Evolutionary conservation across 805 yeast genomes (phyloP), one percentile per base, ranked within the genome.

Genomic region (Pichia nakasei): DNA sequence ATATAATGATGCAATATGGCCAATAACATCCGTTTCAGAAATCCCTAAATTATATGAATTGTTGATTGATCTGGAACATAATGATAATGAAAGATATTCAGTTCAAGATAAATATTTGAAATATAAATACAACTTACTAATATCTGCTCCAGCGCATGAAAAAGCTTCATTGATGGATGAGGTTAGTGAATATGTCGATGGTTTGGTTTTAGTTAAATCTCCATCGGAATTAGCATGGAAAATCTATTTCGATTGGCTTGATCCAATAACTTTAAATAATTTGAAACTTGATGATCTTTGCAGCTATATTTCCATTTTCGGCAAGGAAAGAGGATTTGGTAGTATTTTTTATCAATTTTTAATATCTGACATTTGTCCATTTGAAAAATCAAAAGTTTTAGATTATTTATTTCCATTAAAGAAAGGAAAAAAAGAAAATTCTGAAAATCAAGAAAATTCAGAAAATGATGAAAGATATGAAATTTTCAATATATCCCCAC

Each of bases 241-340:
- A 33, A 55, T 80, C 11, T 77, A 76, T 54, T 74, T 87, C 45
- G 93, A 88, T 50, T 83, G 91, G 82, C 26, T 37, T 22, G 95
- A 88, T 59, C 72, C 70, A 8, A 57, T 57, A 6, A 62, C 68
- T 4, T 58, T 87, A 5, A 61, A 66, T 9, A 70, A 72, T 2
- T 57, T 83, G 39, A 80, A 80, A 41, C 54, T 67, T 17, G 61
- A 60, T 9, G 57, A 69, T 5, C 50, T 85, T 2, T 52, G 69
- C n/a, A 69, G 64, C 31, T 85, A 76, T 55, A 65, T 85, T 36
- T 63, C 64, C 35, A 59, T 66, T 35, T 87, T 84, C 61, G 78
- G 76, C 5, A 42, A 43, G 19, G 62, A 59, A 20, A 78, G 75
- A 38, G 87, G 87, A 0, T 59, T 85, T 34, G 68, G 68, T 17